These are phyloP conservation scores for Actinomortierella ambigua DNA, from an alignment of 371 early-diverging fungal genomes.

Conservation along the genomic window DNA sequence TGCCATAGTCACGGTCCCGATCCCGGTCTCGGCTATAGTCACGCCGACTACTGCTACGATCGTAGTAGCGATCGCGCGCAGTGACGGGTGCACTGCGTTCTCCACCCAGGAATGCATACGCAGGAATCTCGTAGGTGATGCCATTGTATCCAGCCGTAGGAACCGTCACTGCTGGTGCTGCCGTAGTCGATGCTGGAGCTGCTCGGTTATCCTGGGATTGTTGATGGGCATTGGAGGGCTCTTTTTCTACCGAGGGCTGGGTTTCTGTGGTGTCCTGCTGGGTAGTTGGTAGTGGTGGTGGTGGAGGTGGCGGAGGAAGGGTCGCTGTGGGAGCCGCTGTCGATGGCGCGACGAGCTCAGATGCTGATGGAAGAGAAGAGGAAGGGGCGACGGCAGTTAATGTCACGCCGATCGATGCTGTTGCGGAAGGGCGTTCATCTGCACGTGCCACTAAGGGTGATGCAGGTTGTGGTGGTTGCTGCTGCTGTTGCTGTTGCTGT, in stretches of 20 bases:
- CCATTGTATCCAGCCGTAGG: no score
- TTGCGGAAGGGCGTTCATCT: no score
- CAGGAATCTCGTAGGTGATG: background rate
- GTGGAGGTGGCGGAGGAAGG: background rate
- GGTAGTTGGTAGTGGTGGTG: background rate
- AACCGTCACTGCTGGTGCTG: background rate
- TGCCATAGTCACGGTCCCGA: conserved; percentile 10
- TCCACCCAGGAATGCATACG: conserved; percentile 13
- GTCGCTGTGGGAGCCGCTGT: background rate
- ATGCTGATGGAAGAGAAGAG: background rate
- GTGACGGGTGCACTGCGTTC: conserved; percentile 8
- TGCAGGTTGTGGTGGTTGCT: no score
- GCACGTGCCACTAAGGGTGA: no score
- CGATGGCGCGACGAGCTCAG: background rate
- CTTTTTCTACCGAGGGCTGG: background rate
- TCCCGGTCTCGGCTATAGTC: conserved; percentile 27
- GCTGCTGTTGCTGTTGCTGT: no score
- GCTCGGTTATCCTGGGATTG: background rate
- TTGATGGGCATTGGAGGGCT: background rate
- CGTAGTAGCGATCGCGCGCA: conserved; percentile 22
- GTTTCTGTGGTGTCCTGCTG: background rate
- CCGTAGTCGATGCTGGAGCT: background rate
- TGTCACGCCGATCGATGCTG: no score
- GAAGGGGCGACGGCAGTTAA: no score
- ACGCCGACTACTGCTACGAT: conserved; percentile 21